Evolutionary conservation across 2,329 filamentous ascomycete species (phyloP).

Genomic region (Kalaharituber pfeilii): DNA sequence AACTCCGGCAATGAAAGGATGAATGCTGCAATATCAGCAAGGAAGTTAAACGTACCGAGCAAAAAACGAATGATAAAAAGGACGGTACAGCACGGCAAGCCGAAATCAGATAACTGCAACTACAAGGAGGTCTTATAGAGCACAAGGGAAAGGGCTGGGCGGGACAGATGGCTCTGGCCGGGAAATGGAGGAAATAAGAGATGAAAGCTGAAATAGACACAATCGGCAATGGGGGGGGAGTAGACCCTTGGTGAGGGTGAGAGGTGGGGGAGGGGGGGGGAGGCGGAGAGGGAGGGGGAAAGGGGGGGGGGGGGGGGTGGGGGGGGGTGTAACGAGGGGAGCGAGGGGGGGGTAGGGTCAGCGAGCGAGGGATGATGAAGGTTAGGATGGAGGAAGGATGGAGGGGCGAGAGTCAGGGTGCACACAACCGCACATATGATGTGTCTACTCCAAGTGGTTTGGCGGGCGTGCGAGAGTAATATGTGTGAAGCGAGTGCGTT

Average conservation of each 20-base stretch:
- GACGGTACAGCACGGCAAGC: neutral
- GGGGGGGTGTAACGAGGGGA: neutral
- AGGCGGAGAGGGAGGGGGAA: neutral
- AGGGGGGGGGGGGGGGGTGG: neutral
- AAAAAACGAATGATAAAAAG: neutral
- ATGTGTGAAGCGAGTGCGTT: conserved; percentile 1
- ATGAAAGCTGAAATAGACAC: conserved; percentile 14
- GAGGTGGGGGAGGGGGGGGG: conserved; percentile 4
- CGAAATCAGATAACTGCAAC: neutral
- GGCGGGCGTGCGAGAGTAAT: neutral
- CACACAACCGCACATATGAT: neutral
- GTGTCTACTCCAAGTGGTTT: neutral
- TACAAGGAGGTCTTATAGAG: neutral
- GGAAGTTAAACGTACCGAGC: neutral
- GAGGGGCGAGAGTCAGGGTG: neutral
- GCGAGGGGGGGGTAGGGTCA: neutral
- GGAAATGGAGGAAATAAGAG: conserved; percentile 20
- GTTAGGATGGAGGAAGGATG: conserved; percentile 5
- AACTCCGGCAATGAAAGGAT: too few species aligned
- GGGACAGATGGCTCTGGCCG: neutral
- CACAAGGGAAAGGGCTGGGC: neutral
- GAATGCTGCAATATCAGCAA: too few species aligned
- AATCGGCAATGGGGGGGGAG: conserved; percentile 1
- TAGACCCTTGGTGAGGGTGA: conserved; percentile 10
- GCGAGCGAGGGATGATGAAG: conserved; percentile 5